A percentile compares a stretch with the other conserved stretches of the same genome.
Conservation (phyloP, 225 moss, liverwort and hornwort species). For the Marchantia paleacea region DNA sequence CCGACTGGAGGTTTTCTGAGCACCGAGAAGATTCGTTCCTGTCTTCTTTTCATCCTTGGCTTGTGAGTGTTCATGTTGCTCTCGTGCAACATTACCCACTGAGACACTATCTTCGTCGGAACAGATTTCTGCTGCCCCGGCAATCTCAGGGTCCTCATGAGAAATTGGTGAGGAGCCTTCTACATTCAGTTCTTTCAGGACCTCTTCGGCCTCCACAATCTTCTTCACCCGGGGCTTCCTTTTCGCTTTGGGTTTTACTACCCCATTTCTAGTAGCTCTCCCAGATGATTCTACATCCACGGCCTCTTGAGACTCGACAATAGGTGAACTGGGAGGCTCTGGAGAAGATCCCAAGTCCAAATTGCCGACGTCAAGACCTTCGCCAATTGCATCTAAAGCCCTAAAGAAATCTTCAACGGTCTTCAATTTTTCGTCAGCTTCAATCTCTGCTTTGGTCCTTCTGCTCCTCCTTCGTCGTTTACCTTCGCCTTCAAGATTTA, state of each 20-base stretch:
- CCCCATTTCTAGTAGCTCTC: not conserved
- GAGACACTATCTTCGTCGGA: not conserved
- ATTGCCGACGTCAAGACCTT: not conserved
- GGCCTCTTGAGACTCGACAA: too few species aligned
- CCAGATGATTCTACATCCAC: not conserved
- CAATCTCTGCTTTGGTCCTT: slow-evolving; percentile 10
- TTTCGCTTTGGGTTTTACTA: not conserved
- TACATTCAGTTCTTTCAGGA: not conserved
- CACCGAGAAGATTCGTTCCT: not conserved
- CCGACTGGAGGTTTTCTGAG: slow-evolving; percentile 8
- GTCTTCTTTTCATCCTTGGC: not conserved
- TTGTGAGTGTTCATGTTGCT: not conserved
- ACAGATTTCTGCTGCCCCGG: not conserved
- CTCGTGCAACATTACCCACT: not conserved
- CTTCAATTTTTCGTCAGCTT: not conserved
- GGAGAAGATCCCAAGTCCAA: not conserved
- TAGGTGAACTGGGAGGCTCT: not conserved
- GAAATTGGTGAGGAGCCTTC: not conserved
- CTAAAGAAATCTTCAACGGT: slow-evolving; percentile 16
- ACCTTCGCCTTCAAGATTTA: not conserved
- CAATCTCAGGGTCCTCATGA: not conserved
- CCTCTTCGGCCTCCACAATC: not conserved
- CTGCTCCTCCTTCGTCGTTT: slow-evolving; percentile 6
- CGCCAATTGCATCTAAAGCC: slow-evolving; percentile 9
- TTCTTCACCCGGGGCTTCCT: not conserved